Evolutionary conservation across 495 filamentous ascomycete species (phyloP).

Genomic region (Oleoguttula mirabilis): DNA sequence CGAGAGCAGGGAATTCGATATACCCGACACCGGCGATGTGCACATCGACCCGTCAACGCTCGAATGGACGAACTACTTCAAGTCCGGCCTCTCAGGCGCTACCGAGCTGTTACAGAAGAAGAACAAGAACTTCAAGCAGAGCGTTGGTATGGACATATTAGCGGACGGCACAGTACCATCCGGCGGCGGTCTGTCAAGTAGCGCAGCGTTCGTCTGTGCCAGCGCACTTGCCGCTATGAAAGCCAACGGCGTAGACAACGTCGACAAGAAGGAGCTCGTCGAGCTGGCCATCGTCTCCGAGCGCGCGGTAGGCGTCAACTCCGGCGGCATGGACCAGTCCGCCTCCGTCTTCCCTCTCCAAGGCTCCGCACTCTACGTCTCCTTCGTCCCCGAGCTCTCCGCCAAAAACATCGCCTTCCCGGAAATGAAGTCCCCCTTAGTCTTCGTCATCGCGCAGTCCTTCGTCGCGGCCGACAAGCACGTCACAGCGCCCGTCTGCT

Average conservation of each 20-base stretch:
- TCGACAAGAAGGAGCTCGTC: conserved; percentile 80
- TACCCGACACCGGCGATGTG: conserved; percentile 40
- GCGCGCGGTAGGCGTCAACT: conserved; percentile 88
- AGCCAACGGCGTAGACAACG: conserved; percentile 65
- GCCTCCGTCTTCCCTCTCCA: conserved; percentile 83
- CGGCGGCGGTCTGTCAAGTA: conserved; percentile 84
- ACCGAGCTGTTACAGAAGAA: conserved; percentile 65
- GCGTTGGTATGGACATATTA: conserved; percentile 73
- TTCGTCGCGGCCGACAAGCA: conserved; percentile 92
- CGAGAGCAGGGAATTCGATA: conserved; percentile 59
- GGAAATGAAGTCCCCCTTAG: conserved; percentile 64
- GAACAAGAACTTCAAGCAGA: conserved; percentile 36
- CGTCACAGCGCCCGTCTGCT: conserved; percentile 80
- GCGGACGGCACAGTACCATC: conserved; percentile 86
- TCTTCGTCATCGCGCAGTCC: conserved; percentile 86
- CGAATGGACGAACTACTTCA: conserved; percentile 99
- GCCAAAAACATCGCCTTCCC: conserved; percentile 77
- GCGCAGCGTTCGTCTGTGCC: conserved; percentile 85
- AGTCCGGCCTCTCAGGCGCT: conserved; percentile 73
- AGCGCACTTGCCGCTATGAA: conserved; percentile 79
- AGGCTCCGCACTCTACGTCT: conserved; percentile 79
- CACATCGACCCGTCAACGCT: conserved; percentile 34
- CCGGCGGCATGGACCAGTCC: conserved; percentile 96
- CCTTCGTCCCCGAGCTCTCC: conserved; percentile 69
- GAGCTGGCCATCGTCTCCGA: conserved; percentile 91